Percentiles rank a stretch among this genome's conserved stretches.
Evolutionary conservation across 2,329 filamentous ascomycete genomes (phyloP).

Genomic region (Byssochlamys sp.): DNA sequence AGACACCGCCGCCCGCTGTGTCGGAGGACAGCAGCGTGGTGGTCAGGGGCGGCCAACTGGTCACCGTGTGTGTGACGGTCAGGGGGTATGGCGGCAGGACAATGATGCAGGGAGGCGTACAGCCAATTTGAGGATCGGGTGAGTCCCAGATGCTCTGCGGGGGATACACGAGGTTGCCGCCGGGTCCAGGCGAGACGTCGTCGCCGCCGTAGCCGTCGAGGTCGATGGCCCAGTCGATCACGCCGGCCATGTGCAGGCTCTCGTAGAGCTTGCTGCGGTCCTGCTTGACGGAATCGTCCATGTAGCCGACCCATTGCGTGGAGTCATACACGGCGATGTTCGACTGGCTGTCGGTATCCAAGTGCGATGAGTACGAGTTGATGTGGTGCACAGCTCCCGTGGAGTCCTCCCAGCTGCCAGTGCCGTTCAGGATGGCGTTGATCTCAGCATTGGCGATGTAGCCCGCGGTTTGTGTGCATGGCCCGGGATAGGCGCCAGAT

Average conservation of each 20-base stretch:
- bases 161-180: too few species aligned
- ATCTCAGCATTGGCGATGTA: constrained; percentile 36
- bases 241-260: constrained; percentile 1
- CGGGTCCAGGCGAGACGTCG: too few species aligned
- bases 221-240: constrained; percentile 3
- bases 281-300: constrained; percentile 1
- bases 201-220: background rate
- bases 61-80: too few species aligned
- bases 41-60: too few species aligned
- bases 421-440: constrained; percentile 16
- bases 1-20: too few species aligned
- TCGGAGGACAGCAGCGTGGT: too few species aligned
- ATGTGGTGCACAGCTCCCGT: constrained; percentile 3
- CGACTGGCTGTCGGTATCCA: background rate
- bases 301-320: constrained; percentile 6
- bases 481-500: constrained; percentile 21
- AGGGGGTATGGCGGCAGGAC: too few species aligned
- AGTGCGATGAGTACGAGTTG: background rate
- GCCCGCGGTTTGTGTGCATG: constrained; percentile 29
- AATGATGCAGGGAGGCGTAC: too few species aligned
- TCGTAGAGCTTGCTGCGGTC: constrained; percentile 1
- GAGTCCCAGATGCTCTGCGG: too few species aligned
- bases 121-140: too few species aligned
- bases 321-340: constrained; percentile 5
- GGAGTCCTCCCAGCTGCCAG: background rate